Base-by-base conservation (phyloP, 2,329 filamentous ascomycete genomes). In the Arthroderma sp. region DNA sequence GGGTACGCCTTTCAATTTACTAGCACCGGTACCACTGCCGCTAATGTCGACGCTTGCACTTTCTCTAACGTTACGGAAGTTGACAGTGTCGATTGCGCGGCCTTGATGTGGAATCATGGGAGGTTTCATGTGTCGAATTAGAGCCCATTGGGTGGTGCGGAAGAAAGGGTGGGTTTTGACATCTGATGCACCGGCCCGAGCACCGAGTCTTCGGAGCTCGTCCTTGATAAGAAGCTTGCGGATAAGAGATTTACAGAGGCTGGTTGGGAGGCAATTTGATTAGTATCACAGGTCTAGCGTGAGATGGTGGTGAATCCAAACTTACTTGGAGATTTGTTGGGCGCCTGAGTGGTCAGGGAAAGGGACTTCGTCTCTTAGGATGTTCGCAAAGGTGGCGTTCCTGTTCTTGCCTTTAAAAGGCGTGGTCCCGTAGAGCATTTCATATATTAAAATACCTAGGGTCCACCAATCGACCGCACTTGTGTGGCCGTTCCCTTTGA, bases 381-480 rank as follows among this genome's bases (percentile, higher is more conserved):
- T 98, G 61, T 96, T 98, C 49, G 88, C 89, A 68, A 98, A 98
- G 0, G 91, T 98, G 9, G 88, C 87, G 57, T 96, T 98, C 34
- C 91, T 79, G 65, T 95, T 98, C 77, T 98, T 96, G 55, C 91
- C 91, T 71, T 98, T 98, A 75, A 98, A 98, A 1, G 91, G 91
- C 0, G 91, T 98, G 0, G 89, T 98, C 45, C 91, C 91, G 67
- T 89, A 98, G 32, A 98, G 73, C 91, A 98, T 98, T 66, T 98
- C 91, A 63, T 96, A 98, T 46, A 98, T 87, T 58, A 98, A 68
- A 53, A 98, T 96, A 15, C 91, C 91, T 43, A 98, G 67, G 0
- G 91, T 98, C 91, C 91, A 98, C 91, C 91, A 98, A 64, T 98
- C 91, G 9, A 98, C 91, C 9, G 91, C 91, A 60, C 89, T 96